A percentile compares a stretch with the other conserved stretches of the same genome.
These are phyloP conservation scores for Schizochytrium sp. DNA, from an alignment of 108 stramenopile genomes.

Conservation along the genomic window DNA sequence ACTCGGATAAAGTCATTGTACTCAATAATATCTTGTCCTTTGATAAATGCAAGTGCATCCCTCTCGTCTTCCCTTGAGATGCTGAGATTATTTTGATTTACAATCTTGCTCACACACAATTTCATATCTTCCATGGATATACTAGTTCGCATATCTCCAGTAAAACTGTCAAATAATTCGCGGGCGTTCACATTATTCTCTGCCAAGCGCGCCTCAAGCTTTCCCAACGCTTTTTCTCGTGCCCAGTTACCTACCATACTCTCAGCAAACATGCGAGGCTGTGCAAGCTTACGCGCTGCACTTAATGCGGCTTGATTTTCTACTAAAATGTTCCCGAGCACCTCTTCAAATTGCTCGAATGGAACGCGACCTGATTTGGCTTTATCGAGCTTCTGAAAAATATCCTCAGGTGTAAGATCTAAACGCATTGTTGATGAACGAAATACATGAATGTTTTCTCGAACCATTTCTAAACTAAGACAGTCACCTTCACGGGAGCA, in stretches of 20 bases:
- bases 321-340: conserved; percentile 23
- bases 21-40: neutral
- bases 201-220: conserved; percentile 15
- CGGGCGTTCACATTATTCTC: conserved; percentile 25
- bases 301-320: conserved; percentile 6
- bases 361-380: neutral
- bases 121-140: neutral
- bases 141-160: conserved; percentile 17
- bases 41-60: neutral
- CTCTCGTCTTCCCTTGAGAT: neutral
- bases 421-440: neutral
- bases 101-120: neutral
- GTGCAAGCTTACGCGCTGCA: neutral
- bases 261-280: neutral
- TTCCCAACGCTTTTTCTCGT: conserved; percentile 41
- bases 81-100: neutral
- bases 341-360: conserved; percentile 31
- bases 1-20: conserved; percentile 33
- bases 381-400: conserved; percentile 13
- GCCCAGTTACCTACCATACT: neutral
- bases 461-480: neutral
- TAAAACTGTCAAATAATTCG: neutral
- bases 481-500: conserved; percentile 39
- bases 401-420: neutral
- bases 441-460: conserved; percentile 37